A percentile compares a stretch with the other conserved stretches of the same genome.
phyloP scores from a whole-genome alignment of 1,284 basidiomycete species.

The Tilletiaria anomala region DNA sequence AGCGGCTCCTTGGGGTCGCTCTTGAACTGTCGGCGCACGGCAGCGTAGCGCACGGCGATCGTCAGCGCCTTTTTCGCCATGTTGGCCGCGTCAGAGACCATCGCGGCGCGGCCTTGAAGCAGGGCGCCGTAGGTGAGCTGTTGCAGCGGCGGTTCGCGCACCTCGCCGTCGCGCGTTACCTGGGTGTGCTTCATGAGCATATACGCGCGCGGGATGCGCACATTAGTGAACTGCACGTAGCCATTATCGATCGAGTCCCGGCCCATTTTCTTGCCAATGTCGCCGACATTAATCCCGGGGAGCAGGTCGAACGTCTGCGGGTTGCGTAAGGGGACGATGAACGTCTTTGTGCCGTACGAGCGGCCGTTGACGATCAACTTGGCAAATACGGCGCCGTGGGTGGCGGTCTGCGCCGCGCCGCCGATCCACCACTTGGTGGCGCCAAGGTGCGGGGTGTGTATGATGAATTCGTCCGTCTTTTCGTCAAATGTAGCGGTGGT shows the following conservation, averaged over 20 bases:
- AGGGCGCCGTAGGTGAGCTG: constrained; percentile 50
- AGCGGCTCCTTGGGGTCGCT: constrained; percentile 23
- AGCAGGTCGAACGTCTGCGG: constrained; percentile 41
- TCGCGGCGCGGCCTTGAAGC: constrained; percentile 46
- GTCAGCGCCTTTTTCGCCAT: constrained; percentile 47
- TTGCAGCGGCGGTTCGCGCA: constrained; percentile 45
- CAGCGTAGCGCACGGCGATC: constrained; percentile 48
- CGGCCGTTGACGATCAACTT: constrained; percentile 47
- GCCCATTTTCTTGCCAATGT: constrained; percentile 51
- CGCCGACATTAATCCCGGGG: constrained; percentile 48
- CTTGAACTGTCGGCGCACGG: constrained; percentile 48
- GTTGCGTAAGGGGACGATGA: constrained; percentile 47
- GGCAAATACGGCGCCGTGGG: constrained; percentile 49
- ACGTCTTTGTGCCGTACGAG: constrained; percentile 48
- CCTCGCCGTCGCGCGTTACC: constrained; percentile 44
- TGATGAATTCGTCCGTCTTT: constrained; percentile 47
- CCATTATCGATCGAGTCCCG: constrained; percentile 45
- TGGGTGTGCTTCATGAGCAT: constrained; percentile 53
- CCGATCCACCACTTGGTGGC: constrained; percentile 45
- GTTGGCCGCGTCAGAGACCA: constrained; percentile 47
- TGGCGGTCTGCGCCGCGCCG: constrained; percentile 48
- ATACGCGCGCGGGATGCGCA: constrained; percentile 47
- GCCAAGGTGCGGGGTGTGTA: constrained; percentile 44
- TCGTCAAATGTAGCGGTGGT: constrained; percentile 49
- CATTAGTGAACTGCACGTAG: constrained; percentile 43